These are phyloP conservation scores for Austroboletus festivus DNA, from an alignment of 768 basidiomycete species.

Conservation along the genomic window DNA sequence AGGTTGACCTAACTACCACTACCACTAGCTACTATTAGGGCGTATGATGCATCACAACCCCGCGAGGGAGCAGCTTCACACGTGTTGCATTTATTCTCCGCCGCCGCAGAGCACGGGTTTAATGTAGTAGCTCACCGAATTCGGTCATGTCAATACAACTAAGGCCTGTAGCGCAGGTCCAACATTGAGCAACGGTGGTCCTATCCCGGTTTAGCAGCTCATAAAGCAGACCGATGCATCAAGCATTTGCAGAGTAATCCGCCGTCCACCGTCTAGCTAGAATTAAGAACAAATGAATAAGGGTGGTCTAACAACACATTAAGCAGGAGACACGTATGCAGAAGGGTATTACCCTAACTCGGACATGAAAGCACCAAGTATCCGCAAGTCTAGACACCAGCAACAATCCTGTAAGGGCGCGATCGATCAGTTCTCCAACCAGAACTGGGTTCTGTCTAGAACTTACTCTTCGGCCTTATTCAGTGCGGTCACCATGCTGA, in stretches of 20 bases:
- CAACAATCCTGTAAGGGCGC: constrained; percentile 48
- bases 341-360: constrained; percentile 31
- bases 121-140: no score
- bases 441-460: constrained; percentile 1
- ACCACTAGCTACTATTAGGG: no score
- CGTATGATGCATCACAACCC: no score
- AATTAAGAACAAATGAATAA: constrained; percentile 11
- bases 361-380: constrained; percentile 4
- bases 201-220: no score
- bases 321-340: constrained; percentile 20
- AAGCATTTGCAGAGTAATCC: not conserved
- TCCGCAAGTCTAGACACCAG: constrained; percentile 47
- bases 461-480: constrained; percentile 99
- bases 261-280: not conserved
- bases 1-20: no score
- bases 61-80: no score
- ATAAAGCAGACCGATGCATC: not conserved
- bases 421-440: constrained; percentile 10
- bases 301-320: constrained; percentile 18
- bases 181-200: no score
- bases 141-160: no score
- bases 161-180: no score
- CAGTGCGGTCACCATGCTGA: constrained; percentile 88
- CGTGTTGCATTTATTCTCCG: no score
- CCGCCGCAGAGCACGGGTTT: no score